Base-by-base conservation (phyloP, 345 rosid genomes). In the Excoecaria agallocha region DNA sequence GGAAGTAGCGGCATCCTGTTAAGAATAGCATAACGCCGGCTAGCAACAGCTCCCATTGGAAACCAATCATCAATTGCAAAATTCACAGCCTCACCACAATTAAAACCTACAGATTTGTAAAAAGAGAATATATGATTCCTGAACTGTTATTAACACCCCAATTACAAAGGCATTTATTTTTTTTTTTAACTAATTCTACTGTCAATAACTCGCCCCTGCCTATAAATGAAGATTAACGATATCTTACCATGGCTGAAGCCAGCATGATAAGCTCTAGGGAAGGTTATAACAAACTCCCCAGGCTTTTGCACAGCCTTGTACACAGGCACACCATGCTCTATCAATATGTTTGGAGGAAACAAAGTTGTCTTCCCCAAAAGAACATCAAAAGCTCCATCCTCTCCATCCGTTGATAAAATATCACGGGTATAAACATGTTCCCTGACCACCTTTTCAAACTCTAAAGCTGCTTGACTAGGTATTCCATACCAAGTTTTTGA, bases 51-150 rank as follows among this genome's bases (percentile, higher is more conserved):
- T 79, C 99, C 98, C 66, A 90, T 80, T 76, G 93, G 90, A 83
- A 96, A 96, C 99, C 99, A 96, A 76, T 96, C 95, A 68, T 93
- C 91, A 85, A 87, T 90, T 35, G 98, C 99, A 84, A 96, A 96
- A 84, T 96, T 96, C 78, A 96, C 99, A 71, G 99, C 99, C 89
- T 96, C 99, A 5, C 99, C 99, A 76, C 99, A 96, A 81, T 96
- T 96, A 79, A 96, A 96, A 62, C 99, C 99, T 96, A 66, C 51
- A 85, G 13, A n/a, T 74, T 68, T 51, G 76, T 61, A 58, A 43
- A 68, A 30, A 64, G 72, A 65, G 16, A 70, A 77, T 61, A 35
- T 16, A 61, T 45, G 2, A 69, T n/a, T 45, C 5, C 10, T 8
- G 57, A n/a, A 12, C 43, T 30, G 68, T 13, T 19, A 66, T 56